A percentile compares a stretch with the other conserved stretches of the same genome.
These are phyloP conservation scores for Oxytropis ochrocephala DNA, from an alignment of 306 rosid species.

Conservation along the genomic window DNA sequence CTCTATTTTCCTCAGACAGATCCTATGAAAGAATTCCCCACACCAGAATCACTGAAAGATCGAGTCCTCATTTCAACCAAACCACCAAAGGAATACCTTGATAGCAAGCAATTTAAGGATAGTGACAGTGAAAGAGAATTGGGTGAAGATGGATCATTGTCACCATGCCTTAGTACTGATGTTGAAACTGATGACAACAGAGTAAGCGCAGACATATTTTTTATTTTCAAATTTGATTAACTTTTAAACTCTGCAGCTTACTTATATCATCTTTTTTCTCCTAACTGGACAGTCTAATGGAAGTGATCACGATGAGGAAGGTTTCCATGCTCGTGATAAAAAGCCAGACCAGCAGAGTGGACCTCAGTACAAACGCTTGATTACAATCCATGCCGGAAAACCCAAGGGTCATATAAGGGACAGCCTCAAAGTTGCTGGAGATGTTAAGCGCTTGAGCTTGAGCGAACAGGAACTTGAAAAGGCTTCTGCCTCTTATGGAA, in stretches of 20 bases:
- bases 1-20: constrained; percentile 58
- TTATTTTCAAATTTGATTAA: constrained; percentile 11
- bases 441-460: constrained; percentile 82
- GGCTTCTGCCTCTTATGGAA: constrained; percentile 44
- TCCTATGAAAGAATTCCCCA: constrained; percentile 55
- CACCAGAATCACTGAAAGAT: constrained; percentile 72
- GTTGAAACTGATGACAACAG: constrained; percentile 33
- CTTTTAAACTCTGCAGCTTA: background rate
- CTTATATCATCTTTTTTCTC: background rate
- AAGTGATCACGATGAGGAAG: constrained; percentile 51
- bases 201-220: constrained; percentile 32
- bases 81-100: constrained; percentile 69
- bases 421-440: constrained; percentile 38
- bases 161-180: constrained; percentile 19
- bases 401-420: constrained; percentile 57
- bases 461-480: constrained; percentile 66
- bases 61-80: constrained; percentile 76
- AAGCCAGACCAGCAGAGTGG: constrained; percentile 41
- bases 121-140: constrained; percentile 43
- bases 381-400: constrained; percentile 90
- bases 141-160: constrained; percentile 36
- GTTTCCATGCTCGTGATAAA: constrained; percentile 22
- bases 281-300: constrained; percentile 36
- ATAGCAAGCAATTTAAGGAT: constrained; percentile 32
- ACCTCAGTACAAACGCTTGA: constrained; percentile 61